Conservation (phyloP, 768 basidiomycete species). For the Cyclocybe cylindracea region DNA sequence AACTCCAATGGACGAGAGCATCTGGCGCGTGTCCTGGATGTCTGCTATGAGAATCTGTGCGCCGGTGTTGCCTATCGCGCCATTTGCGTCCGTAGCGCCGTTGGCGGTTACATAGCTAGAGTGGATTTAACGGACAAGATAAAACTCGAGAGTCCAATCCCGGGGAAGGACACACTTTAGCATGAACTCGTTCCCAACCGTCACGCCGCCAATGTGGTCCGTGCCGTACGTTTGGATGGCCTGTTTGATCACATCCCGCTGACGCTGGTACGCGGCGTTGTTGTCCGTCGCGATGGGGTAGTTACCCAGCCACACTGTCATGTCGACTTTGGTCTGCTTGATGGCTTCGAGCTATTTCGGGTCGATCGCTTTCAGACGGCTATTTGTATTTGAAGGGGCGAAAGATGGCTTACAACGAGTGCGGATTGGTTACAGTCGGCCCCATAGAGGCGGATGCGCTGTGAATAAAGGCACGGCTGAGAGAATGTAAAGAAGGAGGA, state of each 20-base stretch:
- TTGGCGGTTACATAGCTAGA: constrained; percentile 58
- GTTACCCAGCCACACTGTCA: constrained; percentile 78
- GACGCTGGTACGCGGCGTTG: constrained; percentile 68
- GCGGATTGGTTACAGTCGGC: constrained; percentile 85
- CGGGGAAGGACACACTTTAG: constrained; percentile 53
- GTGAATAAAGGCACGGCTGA: neutral
- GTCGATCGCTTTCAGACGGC: neutral
- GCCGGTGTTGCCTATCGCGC: constrained; percentile 58
- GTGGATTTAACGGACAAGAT: neutral
- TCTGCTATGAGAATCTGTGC: constrained; percentile 62
- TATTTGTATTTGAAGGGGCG: neutral
- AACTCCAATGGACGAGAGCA: constrained; percentile 58
- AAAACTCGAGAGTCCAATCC: neutral
- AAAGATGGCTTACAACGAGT: constrained; percentile 53
- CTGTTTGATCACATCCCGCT: constrained; percentile 63
- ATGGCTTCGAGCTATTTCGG: constrained; percentile 76
- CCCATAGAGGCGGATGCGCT: constrained; percentile 82
- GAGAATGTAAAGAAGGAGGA: neutral
- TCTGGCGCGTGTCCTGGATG: constrained; percentile 65
- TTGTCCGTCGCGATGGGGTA: constrained; percentile 66
- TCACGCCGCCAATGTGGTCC: constrained; percentile 74
- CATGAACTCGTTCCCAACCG: constrained; percentile 92
- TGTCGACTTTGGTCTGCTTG: constrained; percentile 82
- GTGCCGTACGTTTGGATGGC: constrained; percentile 80
- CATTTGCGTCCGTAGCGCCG: constrained; percentile 54